Evolutionary conservation across 2,329 filamentous ascomycete species (phyloP).

Genomic region (Teratosphaeriaceae sp.): DNA sequence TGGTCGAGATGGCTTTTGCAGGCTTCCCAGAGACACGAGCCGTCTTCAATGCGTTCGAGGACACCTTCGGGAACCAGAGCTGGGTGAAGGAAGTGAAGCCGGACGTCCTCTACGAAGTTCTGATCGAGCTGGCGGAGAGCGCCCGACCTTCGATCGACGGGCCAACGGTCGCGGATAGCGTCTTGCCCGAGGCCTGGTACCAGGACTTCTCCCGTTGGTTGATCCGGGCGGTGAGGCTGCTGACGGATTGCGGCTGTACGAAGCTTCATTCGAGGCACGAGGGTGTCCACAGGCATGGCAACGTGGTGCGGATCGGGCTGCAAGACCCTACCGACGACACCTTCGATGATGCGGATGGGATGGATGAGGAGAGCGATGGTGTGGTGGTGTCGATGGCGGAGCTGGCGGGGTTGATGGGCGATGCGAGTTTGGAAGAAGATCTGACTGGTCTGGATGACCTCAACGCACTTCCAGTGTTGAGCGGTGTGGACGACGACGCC

Average conservation of each 20-base stretch:
- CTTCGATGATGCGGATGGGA: neutral
- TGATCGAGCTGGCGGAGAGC: neutral
- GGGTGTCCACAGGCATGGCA: neutral
- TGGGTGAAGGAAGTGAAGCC: neutral
- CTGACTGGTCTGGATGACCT: slow-evolving; percentile 2
- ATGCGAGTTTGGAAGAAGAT: neutral
- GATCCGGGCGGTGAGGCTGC: neutral
- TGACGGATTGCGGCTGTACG: neutral
- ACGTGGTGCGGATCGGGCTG: neutral
- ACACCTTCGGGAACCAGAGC: neutral
- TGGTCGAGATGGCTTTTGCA: neutral
- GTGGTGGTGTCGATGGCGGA: slow-evolving; percentile 1
- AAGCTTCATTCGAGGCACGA: neutral
- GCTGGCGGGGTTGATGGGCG: neutral
- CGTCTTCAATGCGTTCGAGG: neutral
- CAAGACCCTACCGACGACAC: neutral
- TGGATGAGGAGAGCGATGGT: neutral
- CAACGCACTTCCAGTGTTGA: neutral
- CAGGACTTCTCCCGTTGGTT: slow-evolving; percentile 1
- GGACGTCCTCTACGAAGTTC: neutral
- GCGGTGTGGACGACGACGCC: neutral
- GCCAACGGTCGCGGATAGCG: neutral
- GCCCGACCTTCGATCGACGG: neutral
- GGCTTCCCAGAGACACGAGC: neutral
- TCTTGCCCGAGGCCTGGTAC: neutral